Percentiles rank a stretch among this genome's conserved stretches.
Evolutionary conservation across 306 rosid species (phyloP).

Genomic region (Gastrolobium bilobum): DNA sequence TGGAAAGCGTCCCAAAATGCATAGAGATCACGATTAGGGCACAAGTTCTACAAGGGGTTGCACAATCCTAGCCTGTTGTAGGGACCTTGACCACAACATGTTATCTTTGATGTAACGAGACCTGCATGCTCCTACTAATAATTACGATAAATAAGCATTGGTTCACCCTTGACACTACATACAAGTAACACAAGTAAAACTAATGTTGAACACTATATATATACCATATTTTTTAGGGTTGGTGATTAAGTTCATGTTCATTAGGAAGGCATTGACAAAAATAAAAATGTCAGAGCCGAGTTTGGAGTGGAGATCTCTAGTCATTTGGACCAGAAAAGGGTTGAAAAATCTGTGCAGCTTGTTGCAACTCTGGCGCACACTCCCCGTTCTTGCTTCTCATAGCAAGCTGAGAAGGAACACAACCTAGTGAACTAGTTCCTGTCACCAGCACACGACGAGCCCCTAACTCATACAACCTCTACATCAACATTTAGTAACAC

Average conservation of each 20-base stretch:
- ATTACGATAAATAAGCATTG: neutral
- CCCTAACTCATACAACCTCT: conserved; percentile 56
- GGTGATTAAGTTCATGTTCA: conserved; percentile 53
- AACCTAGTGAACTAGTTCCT: conserved; percentile 62
- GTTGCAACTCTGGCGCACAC: conserved; percentile 51
- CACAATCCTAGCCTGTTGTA: conserved; percentile 63
- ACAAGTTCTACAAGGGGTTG: conserved; percentile 48
- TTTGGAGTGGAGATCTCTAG: conserved; percentile 49
- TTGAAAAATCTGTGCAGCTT: conserved; percentile 51
- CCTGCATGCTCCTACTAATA: conserved; percentile 40
- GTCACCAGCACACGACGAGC: conserved; percentile 59
- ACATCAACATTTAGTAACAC: neutral
- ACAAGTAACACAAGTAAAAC: neutral
- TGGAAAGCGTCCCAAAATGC: conserved; percentile 66
- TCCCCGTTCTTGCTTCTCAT: conserved; percentile 54
- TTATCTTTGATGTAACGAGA: conserved; percentile 59
- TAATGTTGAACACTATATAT: neutral
- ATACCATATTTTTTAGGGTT: conserved; percentile 54
- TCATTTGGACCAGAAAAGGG: conserved; percentile 46
- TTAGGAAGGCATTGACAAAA: conserved; percentile 45
- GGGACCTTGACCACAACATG: conserved; percentile 76
- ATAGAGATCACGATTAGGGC: conserved; percentile 49
- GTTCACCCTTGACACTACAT: neutral
- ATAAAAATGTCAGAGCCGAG: conserved; percentile 50
- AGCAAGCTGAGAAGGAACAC: conserved; percentile 56